These are phyloP conservation scores for Parasitella parasitica DNA, from an alignment of 371 early-diverging fungal species.

Conservation along the genomic window DNA sequence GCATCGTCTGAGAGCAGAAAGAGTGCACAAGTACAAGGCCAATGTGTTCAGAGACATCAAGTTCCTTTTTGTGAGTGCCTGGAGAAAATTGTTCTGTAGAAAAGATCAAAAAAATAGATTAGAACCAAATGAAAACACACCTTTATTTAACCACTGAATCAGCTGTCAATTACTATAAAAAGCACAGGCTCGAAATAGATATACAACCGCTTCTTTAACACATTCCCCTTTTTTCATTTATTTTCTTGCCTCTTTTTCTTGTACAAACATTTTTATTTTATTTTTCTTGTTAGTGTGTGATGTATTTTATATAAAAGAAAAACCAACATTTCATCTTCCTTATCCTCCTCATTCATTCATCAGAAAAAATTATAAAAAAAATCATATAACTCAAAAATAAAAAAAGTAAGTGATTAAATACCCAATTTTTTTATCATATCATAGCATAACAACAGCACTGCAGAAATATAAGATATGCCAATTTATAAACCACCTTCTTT, in stretches of 20 bases:
- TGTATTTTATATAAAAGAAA: neutral
- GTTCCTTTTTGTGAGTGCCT: neutral
- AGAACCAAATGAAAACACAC: neutral
- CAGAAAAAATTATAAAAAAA: constrained; percentile 1
- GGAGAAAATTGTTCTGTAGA: neutral
- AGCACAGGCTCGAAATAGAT: neutral
- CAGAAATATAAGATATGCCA: no score
- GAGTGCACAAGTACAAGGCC: constrained; percentile 34
- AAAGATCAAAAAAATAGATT: neutral
- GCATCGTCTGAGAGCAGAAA: constrained; percentile 58
- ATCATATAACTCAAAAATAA: neutral
- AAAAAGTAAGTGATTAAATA: neutral
- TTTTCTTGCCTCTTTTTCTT: neutral
- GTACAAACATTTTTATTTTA: neutral
- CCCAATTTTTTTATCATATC: neutral
- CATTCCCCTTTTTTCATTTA: neutral
- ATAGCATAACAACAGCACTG: no score
- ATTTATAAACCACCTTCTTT: constrained; percentile 6
- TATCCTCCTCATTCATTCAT: neutral
- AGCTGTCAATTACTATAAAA: neutral
- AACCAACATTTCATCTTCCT: neutral
- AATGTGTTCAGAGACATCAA: constrained; percentile 24
- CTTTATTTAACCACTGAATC: neutral
- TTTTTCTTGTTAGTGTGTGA: neutral
- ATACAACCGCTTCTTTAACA: neutral